Percentiles rank a stretch among this genome's conserved stretches.
phyloP scores from a whole-genome alignment of 257 asterid genomes.

The Knoxia roxburghii region DNA sequence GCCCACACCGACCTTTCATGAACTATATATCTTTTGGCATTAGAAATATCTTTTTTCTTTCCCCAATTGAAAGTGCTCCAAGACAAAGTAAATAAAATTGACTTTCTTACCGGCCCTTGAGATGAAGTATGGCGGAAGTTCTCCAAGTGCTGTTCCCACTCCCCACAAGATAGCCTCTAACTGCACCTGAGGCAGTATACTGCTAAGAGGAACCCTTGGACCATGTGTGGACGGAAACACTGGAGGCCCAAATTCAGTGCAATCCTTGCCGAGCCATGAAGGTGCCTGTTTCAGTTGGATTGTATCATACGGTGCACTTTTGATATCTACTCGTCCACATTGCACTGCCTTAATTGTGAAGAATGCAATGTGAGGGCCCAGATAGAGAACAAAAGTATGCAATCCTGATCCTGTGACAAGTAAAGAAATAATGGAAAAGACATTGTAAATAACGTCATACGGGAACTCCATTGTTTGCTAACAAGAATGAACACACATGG shows the following conservation, averaged over 20 bases:
- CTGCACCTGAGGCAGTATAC: slow-evolving; percentile 86
- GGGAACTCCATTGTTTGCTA: neutral
- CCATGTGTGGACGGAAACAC: slow-evolving; percentile 51
- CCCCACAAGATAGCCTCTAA: slow-evolving; percentile 90
- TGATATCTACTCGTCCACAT: slow-evolving; percentile 89
- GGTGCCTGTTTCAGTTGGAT: slow-evolving; percentile 64
- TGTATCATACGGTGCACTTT: slow-evolving; percentile 87
- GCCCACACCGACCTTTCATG: neutral
- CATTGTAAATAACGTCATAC: neutral
- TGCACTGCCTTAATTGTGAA: slow-evolving; percentile 80
- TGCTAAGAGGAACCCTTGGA: slow-evolving; percentile 61
- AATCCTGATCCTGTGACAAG: slow-evolving; percentile 69
- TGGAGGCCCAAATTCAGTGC: slow-evolving; percentile 75
- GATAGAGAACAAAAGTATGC: slow-evolving; percentile 91
- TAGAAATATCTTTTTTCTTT: neutral
- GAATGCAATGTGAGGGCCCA: slow-evolving; percentile 90
- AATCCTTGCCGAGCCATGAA: slow-evolving; percentile 85
- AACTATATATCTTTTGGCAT: neutral
- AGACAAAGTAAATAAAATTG: neutral
- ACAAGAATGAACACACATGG: neutral
- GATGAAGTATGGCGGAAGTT: slow-evolving; percentile 93
- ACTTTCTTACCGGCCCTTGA: slow-evolving; percentile 78
- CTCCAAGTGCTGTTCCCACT: slow-evolving; percentile 90
- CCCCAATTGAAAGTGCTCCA: neutral
- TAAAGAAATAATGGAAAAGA: neutral